These are phyloP conservation scores for Cryptococcus sp. DNA, from an alignment of 1,284 basidiomycete species.

Conservation along the genomic window DNA sequence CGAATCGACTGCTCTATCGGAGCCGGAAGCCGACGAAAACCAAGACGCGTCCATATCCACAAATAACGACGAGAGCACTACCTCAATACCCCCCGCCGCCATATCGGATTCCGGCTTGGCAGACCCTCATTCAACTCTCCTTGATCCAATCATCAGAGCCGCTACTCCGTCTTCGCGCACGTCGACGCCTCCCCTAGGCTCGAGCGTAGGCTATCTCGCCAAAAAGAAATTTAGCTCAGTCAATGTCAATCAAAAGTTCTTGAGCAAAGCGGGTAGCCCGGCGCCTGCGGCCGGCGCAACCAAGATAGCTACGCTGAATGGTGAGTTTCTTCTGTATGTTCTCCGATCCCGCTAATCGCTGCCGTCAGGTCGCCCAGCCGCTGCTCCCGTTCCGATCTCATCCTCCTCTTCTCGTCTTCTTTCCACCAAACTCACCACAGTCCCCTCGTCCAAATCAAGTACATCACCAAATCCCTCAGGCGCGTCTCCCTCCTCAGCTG, in stretches of 20 bases:
- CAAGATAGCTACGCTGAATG: slow-evolving; percentile 28
- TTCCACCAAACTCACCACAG: slow-evolving; percentile 75
- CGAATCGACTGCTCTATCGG: slow-evolving; percentile 9
- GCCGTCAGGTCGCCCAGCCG: slow-evolving; percentile 54
- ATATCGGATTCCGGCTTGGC: too few relatives aligned
- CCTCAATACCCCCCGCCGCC: too few relatives aligned
- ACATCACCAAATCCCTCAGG: slow-evolving; percentile 37
- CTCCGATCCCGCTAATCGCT: background rate
- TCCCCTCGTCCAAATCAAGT: slow-evolving; percentile 37
- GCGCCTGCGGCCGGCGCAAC: slow-evolving; percentile 25
- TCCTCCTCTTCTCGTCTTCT: slow-evolving; percentile 72
- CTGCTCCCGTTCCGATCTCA: slow-evolving; percentile 48
- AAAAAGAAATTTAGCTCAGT: slow-evolving; percentile 78
- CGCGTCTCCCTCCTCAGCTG: slow-evolving; percentile 17
- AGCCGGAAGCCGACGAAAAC: too few relatives aligned
- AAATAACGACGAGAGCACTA: too few relatives aligned
- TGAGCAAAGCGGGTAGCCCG: slow-evolving; percentile 69
- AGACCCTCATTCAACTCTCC: background rate
- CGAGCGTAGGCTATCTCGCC: slow-evolving; percentile 40
- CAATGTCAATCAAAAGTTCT: slow-evolving; percentile 91
- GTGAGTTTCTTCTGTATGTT: slow-evolving; percentile 18
- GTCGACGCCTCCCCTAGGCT: slow-evolving; percentile 43
- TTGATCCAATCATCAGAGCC: slow-evolving; percentile 21
- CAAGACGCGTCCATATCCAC: too few relatives aligned
- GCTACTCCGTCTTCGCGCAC: slow-evolving; percentile 44